Conservation (phyloP, 2,329 filamentous ascomycete species). For the Talaromyces funiculosus region DNA sequence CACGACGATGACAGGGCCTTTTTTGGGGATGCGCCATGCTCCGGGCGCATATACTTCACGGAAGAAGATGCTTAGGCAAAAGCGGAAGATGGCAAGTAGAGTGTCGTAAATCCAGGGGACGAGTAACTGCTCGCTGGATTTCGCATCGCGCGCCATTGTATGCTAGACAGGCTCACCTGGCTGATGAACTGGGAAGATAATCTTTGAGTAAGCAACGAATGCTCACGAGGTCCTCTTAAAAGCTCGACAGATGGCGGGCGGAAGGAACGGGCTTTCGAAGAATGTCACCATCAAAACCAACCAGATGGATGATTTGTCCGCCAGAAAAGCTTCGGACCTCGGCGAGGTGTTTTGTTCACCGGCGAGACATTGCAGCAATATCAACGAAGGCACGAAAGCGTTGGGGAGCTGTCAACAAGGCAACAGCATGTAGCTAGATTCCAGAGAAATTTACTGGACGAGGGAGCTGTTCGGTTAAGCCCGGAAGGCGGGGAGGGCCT, state of each 20-base stretch:
- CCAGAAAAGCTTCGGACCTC: neutral
- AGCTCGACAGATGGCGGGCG: neutral
- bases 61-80: slow-evolving; percentile 94
- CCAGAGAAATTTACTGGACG: neutral
- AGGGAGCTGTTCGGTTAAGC: neutral
- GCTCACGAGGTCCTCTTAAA: neutral
- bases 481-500: neutral
- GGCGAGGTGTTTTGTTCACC: neutral
- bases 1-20: slow-evolving; percentile 88
- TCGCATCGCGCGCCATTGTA: slow-evolving; percentile 1
- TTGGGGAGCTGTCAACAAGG: neutral
- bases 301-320: neutral
- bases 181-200: no score
- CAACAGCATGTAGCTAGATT: neutral
- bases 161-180: neutral
- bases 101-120: slow-evolving; percentile 47
- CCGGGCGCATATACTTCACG: slow-evolving; percentile 91
- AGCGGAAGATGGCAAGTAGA: slow-evolving; percentile 45
- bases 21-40: slow-evolving; percentile 87
- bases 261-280: neutral
- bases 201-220: neutral
- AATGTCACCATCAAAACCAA: neutral
- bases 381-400: neutral
- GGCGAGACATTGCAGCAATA: neutral
- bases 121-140: slow-evolving; percentile 22